These are phyloP conservation scores for Penicillium sclerotiorum DNA, from an alignment of 2,329 filamentous ascomycete species.

Conservation along the genomic window DNA sequence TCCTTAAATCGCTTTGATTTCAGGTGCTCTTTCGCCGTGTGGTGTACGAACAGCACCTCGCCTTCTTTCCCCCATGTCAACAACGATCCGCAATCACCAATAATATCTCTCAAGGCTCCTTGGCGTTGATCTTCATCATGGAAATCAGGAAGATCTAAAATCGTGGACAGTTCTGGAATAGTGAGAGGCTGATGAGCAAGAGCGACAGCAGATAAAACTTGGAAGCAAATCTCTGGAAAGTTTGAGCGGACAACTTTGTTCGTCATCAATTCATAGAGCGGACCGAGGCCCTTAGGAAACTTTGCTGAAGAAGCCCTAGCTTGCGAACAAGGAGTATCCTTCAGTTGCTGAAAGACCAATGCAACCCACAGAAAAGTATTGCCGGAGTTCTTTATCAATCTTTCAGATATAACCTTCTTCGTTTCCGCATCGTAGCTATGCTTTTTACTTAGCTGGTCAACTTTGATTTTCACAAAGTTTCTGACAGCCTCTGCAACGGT, in stretches of 20 bases:
- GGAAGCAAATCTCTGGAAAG: conserved; percentile 36
- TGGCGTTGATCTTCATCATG: neutral
- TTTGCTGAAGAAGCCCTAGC: neutral
- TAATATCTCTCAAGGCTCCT: conserved; percentile 7
- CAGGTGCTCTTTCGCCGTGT: conserved; percentile 31
- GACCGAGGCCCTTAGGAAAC: conserved; percentile 14
- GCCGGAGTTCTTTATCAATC: conserved; percentile 19
- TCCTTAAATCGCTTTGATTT: neutral
- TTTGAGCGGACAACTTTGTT: conserved; percentile 27
- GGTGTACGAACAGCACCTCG: conserved; percentile 30
- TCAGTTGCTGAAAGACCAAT: conserved; percentile 37
- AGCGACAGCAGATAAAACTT: neutral
- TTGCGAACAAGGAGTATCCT: neutral
- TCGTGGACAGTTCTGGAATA: conserved; percentile 44
- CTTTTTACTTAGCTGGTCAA: too few species aligned
- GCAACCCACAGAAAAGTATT: conserved; percentile 27
- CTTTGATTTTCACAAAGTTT: conserved; percentile 25
- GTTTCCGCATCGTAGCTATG: too few species aligned
- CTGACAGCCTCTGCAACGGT: conserved; percentile 21
- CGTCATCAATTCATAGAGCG: conserved; percentile 27
- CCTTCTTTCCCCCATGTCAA: conserved; percentile 15
- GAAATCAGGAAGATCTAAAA: neutral
- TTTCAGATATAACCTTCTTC: too few species aligned
- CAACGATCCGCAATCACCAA: conserved; percentile 30
- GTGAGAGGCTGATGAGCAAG: conserved; percentile 36